phyloP scores from a whole-genome alignment of 768 basidiomycete species.

The Boletus sensibilis region DNA sequence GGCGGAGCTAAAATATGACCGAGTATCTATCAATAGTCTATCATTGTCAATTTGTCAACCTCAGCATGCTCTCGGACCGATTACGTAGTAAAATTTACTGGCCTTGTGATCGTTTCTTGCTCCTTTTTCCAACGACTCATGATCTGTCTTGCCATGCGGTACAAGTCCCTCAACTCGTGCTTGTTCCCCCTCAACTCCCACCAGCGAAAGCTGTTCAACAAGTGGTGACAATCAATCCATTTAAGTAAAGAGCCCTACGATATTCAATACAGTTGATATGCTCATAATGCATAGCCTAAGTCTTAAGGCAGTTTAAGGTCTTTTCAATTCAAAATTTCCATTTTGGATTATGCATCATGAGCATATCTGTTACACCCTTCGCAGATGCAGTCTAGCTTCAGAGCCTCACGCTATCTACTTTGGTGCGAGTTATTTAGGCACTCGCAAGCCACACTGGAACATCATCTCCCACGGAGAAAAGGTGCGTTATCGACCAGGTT shows the following conservation, averaged over 20 bases:
- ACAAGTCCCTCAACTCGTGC: background rate
- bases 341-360: no score
- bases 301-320: no score
- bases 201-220: background rate
- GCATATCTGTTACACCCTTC: no score
- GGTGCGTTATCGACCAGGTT: background rate
- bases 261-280: no score
- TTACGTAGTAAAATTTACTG: no score
- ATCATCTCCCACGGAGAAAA: background rate
- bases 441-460: background rate
- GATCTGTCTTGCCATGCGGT: background rate
- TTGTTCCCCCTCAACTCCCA: background rate
- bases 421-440: background rate
- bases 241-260: no score
- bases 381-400: background rate
- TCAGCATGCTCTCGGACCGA: no score
- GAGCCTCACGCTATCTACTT: background rate
- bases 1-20: background rate
- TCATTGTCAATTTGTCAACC: no score
- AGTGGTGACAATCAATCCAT: background rate
- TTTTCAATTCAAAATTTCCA: no score
- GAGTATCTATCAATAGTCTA: no score
- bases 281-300: no score
- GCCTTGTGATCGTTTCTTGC: background rate
- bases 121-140: background rate